phyloP scores from a whole-genome alignment of 768 basidiomycete genomes.

The Hortiboletus campestris region DNA sequence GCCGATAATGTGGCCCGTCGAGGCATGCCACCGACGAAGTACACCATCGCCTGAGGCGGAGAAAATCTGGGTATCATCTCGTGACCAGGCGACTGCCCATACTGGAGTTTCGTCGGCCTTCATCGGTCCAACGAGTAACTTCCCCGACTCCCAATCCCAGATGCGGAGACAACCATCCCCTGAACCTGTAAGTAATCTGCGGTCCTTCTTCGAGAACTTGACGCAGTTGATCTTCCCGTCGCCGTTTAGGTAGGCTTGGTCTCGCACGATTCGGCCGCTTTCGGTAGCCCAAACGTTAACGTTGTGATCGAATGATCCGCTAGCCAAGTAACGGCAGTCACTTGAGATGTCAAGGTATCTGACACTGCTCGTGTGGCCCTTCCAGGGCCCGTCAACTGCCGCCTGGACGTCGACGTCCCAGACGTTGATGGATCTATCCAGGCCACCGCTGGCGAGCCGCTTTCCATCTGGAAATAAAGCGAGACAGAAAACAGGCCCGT shows the following conservation, averaged over 20 bases:
- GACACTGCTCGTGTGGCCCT: conserved; percentile 24
- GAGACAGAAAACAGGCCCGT: conserved; percentile 26
- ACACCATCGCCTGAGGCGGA: conserved; percentile 24
- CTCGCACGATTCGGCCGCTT: conserved; percentile 24
- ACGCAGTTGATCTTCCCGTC: conserved; percentile 28
- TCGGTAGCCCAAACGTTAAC: conserved; percentile 31
- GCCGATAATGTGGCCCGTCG: conserved; percentile 21
- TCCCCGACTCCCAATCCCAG: conserved; percentile 28
- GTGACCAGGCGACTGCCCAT: conserved; percentile 33
- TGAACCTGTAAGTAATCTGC: conserved; percentile 30
- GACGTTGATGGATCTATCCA: conserved; percentile 31
- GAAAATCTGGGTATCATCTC: conserved; percentile 27
- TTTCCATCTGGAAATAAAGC: conserved; percentile 28
- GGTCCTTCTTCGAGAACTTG: conserved; percentile 26
- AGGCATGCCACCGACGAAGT: conserved; percentile 25
- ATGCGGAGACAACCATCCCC: conserved; percentile 28
- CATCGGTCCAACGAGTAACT: conserved; percentile 27
- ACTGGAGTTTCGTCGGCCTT: conserved; percentile 20
- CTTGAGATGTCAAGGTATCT: conserved; percentile 28
- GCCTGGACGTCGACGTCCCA: conserved; percentile 27
- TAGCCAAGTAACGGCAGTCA: conserved; percentile 28
- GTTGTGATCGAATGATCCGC: conserved; percentile 33
- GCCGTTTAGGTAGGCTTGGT: conserved; percentile 21
- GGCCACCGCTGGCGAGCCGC: conserved; percentile 28
- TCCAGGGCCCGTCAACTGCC: conserved; percentile 22